Evolutionary conservation across 306 rosid species (phyloP), one percentile per base, ranked within the genome.

Genomic region (Geum urbanum): DNA sequence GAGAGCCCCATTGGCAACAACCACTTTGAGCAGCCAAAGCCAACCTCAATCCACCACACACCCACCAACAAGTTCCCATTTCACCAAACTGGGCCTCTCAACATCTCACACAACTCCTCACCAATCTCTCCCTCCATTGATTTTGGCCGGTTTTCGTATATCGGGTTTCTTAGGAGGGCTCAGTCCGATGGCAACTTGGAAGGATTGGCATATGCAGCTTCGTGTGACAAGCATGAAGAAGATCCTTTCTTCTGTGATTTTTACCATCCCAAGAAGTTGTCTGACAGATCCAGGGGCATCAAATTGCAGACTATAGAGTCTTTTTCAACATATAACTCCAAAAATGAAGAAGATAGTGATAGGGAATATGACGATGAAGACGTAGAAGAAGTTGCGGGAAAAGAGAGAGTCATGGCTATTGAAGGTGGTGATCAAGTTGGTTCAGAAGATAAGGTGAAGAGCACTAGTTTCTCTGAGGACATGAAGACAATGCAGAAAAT

Each of bases 101-200:
- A 44, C 54, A 56, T 83, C 71, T 83, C 92, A 10, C 69, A 84
- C 79, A 81, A 16, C 43, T 82, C 96, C 74, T 92, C 98, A 46
- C 98, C 96, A 6, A 84, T 86, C 47, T 91, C 94, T 5, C 96
- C 88, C 24, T 80, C 97, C 49, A 46, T 86, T 70, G 89, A 86
- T 39, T 78, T 57, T 46, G 68, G 66, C 52, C 24, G 82, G 39
- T 45, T 9, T 19, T 7, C 74, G 35, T 74, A 62, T n/a, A 79
- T 72, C 43, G 87, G 92, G 32, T 87, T 91, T 7, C 81, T 91
- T 5, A 82, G 86, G 61, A 88, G 95, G 79, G 95, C 82, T 55
- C 91, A 88, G 74, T 95, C 99, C 47, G 97, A 87, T 45, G 96
- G 97, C 10, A 91, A 86, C 79, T 79, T 95, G 77, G 82, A 83